Conservation (phyloP, 2,329 filamentous ascomycete genomes). For the Ophiostoma tasmaniense region DNA sequence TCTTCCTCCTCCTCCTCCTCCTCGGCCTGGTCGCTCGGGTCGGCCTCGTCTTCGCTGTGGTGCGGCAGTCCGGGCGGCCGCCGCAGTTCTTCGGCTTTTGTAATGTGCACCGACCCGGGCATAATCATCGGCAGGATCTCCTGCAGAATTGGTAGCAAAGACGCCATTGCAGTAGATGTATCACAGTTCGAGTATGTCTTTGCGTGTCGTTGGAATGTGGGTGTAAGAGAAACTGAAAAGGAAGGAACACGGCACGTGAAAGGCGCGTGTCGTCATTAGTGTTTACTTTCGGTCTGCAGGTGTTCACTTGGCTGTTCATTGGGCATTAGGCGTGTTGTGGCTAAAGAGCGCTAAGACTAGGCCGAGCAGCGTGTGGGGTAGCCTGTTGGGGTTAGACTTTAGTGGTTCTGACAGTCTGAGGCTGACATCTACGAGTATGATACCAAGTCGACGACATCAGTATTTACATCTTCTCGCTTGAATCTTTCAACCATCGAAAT, state of each 20-base stretch:
- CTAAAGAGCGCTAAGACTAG: neutral
- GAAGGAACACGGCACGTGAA: neutral
- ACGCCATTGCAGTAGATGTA: constrained; percentile 37
- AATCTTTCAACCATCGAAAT: no score
- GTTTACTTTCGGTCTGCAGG: neutral
- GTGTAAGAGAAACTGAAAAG: no score
- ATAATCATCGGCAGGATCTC: constrained; percentile 53
- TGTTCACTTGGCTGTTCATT: neutral
- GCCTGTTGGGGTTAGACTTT: neutral
- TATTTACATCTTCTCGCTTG: no score
- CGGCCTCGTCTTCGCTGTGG: constrained; percentile 7
- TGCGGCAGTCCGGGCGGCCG: neutral
- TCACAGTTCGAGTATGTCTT: no score
- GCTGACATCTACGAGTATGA: no score
- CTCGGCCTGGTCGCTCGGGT: constrained; percentile 31
- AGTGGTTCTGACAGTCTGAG: no score
- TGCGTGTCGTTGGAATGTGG: neutral
- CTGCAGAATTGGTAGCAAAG: constrained; percentile 46
- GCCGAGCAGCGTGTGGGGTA: neutral
- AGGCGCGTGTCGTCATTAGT: constrained; percentile 6
- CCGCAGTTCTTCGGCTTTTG: constrained; percentile 33
- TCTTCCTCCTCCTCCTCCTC: constrained; percentile 26
- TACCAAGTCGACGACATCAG: neutral
- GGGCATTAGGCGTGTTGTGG: neutral
- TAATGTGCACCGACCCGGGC: constrained; percentile 49